Conservation (phyloP, 176 grass and related monocot species). For the Cenchrus purpureus region DNA sequence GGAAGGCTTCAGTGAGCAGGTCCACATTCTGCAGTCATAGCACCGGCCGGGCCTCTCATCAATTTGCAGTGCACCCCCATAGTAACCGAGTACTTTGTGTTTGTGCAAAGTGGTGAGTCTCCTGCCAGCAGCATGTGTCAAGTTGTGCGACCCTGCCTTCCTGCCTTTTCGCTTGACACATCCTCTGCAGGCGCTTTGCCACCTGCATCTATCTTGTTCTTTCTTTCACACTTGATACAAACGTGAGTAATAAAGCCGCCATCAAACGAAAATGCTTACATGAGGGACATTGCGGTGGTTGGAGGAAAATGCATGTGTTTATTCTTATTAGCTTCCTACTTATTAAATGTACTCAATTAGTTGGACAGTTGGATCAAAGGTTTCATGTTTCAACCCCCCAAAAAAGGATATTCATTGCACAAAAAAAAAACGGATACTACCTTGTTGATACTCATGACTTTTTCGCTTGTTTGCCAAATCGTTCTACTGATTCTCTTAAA, state of each 20-base stretch:
- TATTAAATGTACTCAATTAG: not conserved
- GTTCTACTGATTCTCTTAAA: not conserved
- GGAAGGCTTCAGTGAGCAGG: not conserved
- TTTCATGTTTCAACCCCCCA: not conserved
- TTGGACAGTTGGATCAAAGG: not conserved
- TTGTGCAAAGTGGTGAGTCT: conserved; percentile 48
- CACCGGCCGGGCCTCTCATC: conserved; percentile 2
- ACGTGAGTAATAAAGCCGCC: not conserved
- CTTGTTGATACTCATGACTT: not conserved
- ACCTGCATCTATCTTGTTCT: not conserved
- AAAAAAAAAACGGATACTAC: not conserved
- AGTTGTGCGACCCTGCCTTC: conserved; percentile 12
- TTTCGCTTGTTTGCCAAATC: not conserved
- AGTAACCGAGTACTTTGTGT: conserved; percentile 37
- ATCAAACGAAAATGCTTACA: conserved; percentile 30
- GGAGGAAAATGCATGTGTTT: not conserved
- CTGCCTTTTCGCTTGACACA: conserved; percentile 35
- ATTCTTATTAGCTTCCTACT: not conserved
- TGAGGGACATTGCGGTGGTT: not conserved
- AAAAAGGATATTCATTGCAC: not conserved
- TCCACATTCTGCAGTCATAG: conserved; percentile 31
- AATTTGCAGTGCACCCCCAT: conserved; percentile 36
- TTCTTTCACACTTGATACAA: not conserved
- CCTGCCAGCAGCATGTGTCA: conserved; percentile 39
- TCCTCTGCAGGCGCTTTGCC: conserved; percentile 1